Conservation (phyloP, 2,329 filamentous ascomycete species). For the Zymoseptoria crescenta region DNA sequence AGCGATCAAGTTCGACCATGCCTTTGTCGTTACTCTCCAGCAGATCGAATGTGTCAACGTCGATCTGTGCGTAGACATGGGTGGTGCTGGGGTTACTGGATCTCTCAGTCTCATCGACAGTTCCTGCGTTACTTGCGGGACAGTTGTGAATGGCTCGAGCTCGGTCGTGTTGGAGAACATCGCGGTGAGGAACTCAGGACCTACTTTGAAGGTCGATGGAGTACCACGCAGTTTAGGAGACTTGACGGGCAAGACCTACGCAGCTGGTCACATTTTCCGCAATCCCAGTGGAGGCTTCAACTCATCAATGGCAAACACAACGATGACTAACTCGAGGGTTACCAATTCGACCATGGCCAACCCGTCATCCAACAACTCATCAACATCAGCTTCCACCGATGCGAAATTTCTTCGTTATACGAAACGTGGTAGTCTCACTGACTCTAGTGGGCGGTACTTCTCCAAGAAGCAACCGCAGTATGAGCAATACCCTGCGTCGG, state of each 20-base stretch:
- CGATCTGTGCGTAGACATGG: constrained; percentile 20
- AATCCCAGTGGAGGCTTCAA: constrained; percentile 11
- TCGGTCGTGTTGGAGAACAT: constrained; percentile 20
- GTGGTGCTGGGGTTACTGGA: constrained; percentile 12
- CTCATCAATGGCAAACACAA: neutral
- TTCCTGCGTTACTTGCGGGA: constrained; percentile 13
- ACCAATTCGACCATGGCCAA: neutral
- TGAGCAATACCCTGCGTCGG: constrained; percentile 32
- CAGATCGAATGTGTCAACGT: constrained; percentile 23
- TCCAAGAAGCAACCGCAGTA: constrained; percentile 38
- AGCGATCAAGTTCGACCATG: constrained; percentile 17
- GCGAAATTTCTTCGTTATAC: constrained; percentile 16
- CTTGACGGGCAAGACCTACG: constrained; percentile 29
- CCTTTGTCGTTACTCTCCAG: constrained; percentile 17
- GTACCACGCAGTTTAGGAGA: constrained; percentile 21
- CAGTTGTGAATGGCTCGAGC: constrained; percentile 11
- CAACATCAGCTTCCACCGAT: constrained; percentile 2
- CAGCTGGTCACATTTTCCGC: constrained; percentile 12
- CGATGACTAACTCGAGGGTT: neutral
- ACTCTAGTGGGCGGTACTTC: constrained; percentile 33
- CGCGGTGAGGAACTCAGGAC: constrained; percentile 13
- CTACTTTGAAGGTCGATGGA: constrained; percentile 19
- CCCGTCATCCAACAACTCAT: neutral
- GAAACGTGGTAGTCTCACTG: constrained; percentile 13
- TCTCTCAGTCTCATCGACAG: constrained; percentile 24